phyloP scores from a whole-genome alignment of 495 filamentous ascomycete genomes.

The Evernia prunastri region DNA sequence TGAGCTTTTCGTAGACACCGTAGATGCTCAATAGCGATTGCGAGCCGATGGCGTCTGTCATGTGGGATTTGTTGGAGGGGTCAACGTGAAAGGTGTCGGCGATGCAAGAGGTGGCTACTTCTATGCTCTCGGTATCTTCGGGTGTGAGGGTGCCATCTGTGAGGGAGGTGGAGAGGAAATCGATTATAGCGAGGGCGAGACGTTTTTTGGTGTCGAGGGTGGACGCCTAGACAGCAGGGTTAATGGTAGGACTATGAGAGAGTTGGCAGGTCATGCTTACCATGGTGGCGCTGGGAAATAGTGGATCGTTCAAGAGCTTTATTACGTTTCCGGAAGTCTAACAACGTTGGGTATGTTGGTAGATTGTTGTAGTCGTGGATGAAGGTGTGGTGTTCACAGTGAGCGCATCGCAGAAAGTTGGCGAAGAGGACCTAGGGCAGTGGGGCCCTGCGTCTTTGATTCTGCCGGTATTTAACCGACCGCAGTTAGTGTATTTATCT shows the following conservation, averaged over 20 bases:
- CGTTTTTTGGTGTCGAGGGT: constrained; percentile 80
- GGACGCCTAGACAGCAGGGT: constrained; percentile 26
- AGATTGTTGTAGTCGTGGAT: neutral
- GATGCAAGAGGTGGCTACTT: constrained; percentile 89
- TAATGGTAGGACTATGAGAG: neutral
- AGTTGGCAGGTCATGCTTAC: neutral
- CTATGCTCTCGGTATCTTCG: constrained; percentile 86
- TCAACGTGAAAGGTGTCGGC: constrained; percentile 91
- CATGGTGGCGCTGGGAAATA: constrained; percentile 8
- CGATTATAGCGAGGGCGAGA: constrained; percentile 91
- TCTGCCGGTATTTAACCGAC: too few species aligned
- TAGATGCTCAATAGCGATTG: constrained; percentile 88
- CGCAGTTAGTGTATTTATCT: too few species aligned
- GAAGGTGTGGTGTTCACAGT: neutral
- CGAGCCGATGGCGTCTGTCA: constrained; percentile 68
- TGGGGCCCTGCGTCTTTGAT: too few species aligned
- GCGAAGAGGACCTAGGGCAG: too few species aligned
- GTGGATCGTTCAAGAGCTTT: neutral
- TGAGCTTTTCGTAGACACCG: constrained; percentile 91
- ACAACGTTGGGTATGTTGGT: neutral
- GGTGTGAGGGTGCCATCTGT: constrained; percentile 79
- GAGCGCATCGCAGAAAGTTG: neutral
- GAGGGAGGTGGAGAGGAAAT: constrained; percentile 80
- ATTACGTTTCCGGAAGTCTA: neutral
- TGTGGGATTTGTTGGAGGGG: constrained; percentile 63